These are phyloP conservation scores for Ascosphaera aggregata DNA, from an alignment of 2,329 filamentous ascomycete genomes.

Conservation along the genomic window DNA sequence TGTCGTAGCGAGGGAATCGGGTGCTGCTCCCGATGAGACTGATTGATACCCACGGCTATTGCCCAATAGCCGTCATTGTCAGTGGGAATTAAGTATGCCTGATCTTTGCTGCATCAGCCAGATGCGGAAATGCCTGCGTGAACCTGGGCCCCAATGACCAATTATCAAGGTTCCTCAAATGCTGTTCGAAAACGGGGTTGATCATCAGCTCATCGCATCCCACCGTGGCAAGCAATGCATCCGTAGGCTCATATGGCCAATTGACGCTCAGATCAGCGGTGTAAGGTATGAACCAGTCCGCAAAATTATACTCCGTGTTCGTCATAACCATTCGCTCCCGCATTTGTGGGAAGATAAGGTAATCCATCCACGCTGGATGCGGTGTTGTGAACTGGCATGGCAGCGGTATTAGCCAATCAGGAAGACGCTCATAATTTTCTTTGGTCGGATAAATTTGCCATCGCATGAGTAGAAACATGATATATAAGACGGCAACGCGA, in stretches of 20 bases:
- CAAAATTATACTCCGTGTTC: conserved; percentile 39
- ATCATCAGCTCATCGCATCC: conserved; percentile 44
- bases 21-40: no score
- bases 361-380: conserved; percentile 66
- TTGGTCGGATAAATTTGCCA: conserved; percentile 64
- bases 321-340: conserved; percentile 39
- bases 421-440: conserved; percentile 58
- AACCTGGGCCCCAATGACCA: conserved; percentile 60
- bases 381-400: conserved; percentile 39
- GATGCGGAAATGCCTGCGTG: conserved; percentile 35
- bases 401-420: conserved; percentile 45
- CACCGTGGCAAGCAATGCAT: conserved; percentile 35
- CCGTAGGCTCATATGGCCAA: conserved; percentile 59
- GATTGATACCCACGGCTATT: no score
- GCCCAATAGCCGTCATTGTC: background rate
- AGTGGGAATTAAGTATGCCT: conserved; percentile 5
- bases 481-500: conserved; percentile 56
- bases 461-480: conserved; percentile 70
- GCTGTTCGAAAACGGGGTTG: conserved; percentile 68
- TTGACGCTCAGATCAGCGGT: conserved; percentile 54
- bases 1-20: no score
- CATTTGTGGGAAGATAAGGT: conserved; percentile 57
- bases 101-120: conserved; percentile 22
- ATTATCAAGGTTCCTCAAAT: conserved; percentile 51
- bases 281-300: conserved; percentile 65